Conservation (phyloP, 768 basidiomycete genomes). For the Pleurotus djamor region DNA sequence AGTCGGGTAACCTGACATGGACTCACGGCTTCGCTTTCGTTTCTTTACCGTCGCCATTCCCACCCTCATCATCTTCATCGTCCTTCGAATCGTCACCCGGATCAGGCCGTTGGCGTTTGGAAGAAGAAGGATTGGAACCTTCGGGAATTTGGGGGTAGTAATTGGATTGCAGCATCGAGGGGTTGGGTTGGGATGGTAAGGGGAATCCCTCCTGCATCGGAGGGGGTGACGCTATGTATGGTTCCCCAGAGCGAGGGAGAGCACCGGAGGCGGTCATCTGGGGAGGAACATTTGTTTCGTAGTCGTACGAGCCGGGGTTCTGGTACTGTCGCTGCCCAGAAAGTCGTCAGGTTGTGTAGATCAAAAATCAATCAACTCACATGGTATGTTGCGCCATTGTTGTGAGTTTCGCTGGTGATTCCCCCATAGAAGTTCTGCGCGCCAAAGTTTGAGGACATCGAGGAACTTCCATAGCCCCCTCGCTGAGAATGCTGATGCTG, state of each 20-base stretch:
- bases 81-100: constrained; percentile 29
- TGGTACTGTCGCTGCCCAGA: not conserved
- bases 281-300: not conserved
- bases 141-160: constrained; percentile 15
- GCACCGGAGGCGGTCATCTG: not conserved
- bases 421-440: not conserved
- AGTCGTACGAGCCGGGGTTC: not conserved
- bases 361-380: not conserved
- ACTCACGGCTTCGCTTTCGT: constrained; percentile 44
- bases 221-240: constrained; percentile 19
- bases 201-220: constrained; percentile 22
- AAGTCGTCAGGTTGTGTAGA: not conserved
- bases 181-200: constrained; percentile 12
- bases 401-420: not conserved
- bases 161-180: constrained; percentile 15
- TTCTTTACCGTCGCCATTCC: constrained; percentile 30
- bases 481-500: not conserved
- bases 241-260: constrained; percentile 12
- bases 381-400: not conserved
- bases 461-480: not conserved
- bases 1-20: not conserved
- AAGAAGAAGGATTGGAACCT: constrained; percentile 16
- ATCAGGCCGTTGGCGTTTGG: constrained; percentile 33
- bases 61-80: constrained; percentile 30
- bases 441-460: not conserved